Evolutionary conservation across 768 basidiomycete species (phyloP), one percentile per base, ranked within the genome.

Genomic region (Hydnomerulius pinastri): DNA sequence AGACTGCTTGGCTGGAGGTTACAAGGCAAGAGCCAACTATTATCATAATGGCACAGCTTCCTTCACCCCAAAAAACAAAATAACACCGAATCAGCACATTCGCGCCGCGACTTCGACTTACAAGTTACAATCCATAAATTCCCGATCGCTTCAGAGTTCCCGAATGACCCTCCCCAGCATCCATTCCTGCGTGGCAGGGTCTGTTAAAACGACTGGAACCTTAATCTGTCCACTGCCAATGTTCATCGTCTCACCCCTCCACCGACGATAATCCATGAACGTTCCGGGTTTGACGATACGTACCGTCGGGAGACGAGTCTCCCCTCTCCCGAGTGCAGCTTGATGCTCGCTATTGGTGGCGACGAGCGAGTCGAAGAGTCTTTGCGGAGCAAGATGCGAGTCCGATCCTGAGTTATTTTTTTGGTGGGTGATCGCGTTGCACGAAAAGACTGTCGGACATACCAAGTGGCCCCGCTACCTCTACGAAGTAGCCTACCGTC

Each of bases 141-240:
- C n/a, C n/a, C n/a, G n/a, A n/a, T n/a, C n/a, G n/a, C n/a, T n/a
- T 55, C 41, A 55, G 6, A 60, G 21, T 28, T 52, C 59, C 8
- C n/a, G 25, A 5, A 32, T 24, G 3, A 53, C 59, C 38, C 43
- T 53, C 11, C 43, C 35, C 15, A 27, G 25, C 2, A 61, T 40
- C 57, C 57, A 56, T 9, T 53, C 53, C 7, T 28, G 37, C 15
- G 43, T 24, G 15, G 42, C 38, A 4, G 11, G 25, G 4, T 48
- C 30, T 0, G n/a, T 25, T 32, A 61, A 15, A 20, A 62, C 53
- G 11, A 49, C 49, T 2, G 55, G 55, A 4, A 55, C 51, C 37
- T 59, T 62, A 27, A 56, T 25, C 49, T 59, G 60, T 4, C 49
- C 48, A 2, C 53, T 17, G 20, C 53, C 48, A 17, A 45, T 38